Percentiles rank a stretch among this genome's conserved stretches.
Conservation (phyloP, 257 asterid species). For the Prunella vulgaris region DNA sequence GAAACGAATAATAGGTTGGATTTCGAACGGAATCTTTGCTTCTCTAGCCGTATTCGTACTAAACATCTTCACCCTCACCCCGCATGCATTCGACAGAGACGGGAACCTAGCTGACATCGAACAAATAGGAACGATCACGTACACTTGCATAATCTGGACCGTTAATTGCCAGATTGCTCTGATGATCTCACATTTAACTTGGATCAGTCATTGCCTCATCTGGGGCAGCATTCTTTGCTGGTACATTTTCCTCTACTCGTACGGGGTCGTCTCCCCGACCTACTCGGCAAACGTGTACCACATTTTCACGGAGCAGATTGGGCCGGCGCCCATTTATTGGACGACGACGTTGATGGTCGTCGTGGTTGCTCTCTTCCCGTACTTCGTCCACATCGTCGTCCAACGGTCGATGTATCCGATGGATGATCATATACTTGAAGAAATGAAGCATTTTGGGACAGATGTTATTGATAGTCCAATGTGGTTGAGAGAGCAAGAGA, state of each 20-base stretch:
- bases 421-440: conserved; percentile 56
- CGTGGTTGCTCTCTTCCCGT: conserved; percentile 43
- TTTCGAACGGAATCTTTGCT: conserved; percentile 35
- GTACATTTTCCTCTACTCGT: conserved; percentile 43
- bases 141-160: conserved; percentile 61
- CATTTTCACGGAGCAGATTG: conserved; percentile 36
- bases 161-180: conserved; percentile 65
- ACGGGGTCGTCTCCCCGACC: conserved; percentile 30
- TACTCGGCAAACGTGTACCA: conserved; percentile 25
- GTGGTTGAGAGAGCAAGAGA: conserved; percentile 63
- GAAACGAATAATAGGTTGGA: conserved; percentile 57
- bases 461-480: conserved; percentile 36
- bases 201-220: conserved; percentile 42
- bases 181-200: conserved; percentile 50
- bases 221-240: conserved; percentile 64
- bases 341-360: conserved; percentile 33
- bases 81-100: conserved; percentile 29
- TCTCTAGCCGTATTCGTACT: conserved; percentile 44
- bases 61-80: conserved; percentile 28
- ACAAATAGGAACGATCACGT: conserved; percentile 46
- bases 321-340: conserved; percentile 47
- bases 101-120: conserved; percentile 45
- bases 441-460: conserved; percentile 35
- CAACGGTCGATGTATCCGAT: conserved; percentile 46
- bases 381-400: conserved; percentile 25